These are phyloP conservation scores for Diplodia seriata DNA, from an alignment of 2,329 filamentous ascomycete genomes.

Conservation along the genomic window DNA sequence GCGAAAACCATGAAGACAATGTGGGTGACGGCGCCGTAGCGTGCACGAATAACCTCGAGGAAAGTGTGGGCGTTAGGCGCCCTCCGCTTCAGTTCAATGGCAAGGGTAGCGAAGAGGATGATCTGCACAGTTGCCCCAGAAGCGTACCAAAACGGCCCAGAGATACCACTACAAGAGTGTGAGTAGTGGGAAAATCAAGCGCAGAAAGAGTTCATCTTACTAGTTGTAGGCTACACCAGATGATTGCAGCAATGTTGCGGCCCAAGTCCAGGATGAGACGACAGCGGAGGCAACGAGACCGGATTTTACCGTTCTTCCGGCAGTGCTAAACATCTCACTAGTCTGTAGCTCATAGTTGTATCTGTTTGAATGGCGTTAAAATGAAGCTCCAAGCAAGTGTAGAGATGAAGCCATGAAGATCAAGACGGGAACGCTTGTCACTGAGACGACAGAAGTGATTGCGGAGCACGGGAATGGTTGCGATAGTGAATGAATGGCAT, in stretches of 20 bases:
- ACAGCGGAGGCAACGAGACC: constrained; percentile 87
- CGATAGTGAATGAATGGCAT: too few species aligned
- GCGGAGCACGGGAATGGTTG: too few species aligned
- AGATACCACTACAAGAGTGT: constrained; percentile 57
- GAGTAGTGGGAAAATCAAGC: neutral
- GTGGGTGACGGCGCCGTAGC: constrained; percentile 77
- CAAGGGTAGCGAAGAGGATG: constrained; percentile 85
- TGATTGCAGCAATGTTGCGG: constrained; percentile 79
- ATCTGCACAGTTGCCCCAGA: constrained; percentile 63
- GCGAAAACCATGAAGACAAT: constrained; percentile 61
- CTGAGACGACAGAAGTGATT: too few species aligned
- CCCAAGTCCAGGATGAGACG: constrained; percentile 95
- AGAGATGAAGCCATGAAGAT: neutral
- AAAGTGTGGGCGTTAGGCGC: constrained; percentile 88
- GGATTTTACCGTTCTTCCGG: constrained; percentile 85
- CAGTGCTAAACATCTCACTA: constrained; percentile 90
- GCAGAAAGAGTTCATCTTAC: neutral
- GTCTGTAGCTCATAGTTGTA: constrained; percentile 83
- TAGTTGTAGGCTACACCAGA: constrained; percentile 84
- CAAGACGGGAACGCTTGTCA: neutral
- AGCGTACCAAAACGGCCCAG: constrained; percentile 71
- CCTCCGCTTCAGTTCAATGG: constrained; percentile 85
- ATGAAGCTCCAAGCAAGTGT: neutral
- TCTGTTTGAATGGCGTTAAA: neutral
- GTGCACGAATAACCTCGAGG: constrained; percentile 80